Base-by-base conservation (phyloP, 1,284 basidiomycete genomes). In the Cutaneotrichosporon sp. region DNA sequence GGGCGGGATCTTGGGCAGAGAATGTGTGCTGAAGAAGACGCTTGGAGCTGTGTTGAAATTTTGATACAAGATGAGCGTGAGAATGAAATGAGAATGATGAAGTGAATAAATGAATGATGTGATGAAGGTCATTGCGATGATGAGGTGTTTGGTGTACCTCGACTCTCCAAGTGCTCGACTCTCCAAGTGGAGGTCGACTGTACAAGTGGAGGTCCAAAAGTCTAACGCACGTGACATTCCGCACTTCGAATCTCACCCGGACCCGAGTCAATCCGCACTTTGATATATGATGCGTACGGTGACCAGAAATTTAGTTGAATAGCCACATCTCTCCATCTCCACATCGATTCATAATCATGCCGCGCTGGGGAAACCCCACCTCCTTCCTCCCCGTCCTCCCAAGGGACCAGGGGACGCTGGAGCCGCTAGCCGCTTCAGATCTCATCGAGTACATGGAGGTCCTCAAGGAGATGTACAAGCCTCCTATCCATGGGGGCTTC, bases 401-500 rank as follows among this genome's bases (percentile, higher is more conserved):
- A 14, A 69, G 72, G 18, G 68, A 72, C 7, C 69, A 73, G 65
- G 65, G 63, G 56, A 69, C 71, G 32, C 68, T 78, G 46, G 51
- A 58, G 2, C 76, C 76, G n/a, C 67, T 77, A 11, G 36, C n/a
- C 4, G 53, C 70, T 0, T 14, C 62, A 16, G 72, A 72, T 34
- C 63, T 79, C 16, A 64, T 79, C 2, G 64, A 55, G 16, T 70
- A 74, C 66, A 76, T 79, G 61, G 66, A 68, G 9, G 61, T 74
- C 11, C 67, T 79, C 16, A 66, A 71, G 40, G 71, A 73, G 46
- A 38, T 69, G 67, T 22, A 69, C 67, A 64, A 77, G 40, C 77
- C 77, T 9, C 77, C 77, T 2, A 73, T 79, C 67, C 77, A 79
- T 57, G 77, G 77, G 5, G 77, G 77, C 3, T 73, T 79, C 61